Evolutionary conservation across 257 asterid species (phyloP), one percentile per base, ranked within the genome.

Genomic region (Coffea canephora): DNA sequence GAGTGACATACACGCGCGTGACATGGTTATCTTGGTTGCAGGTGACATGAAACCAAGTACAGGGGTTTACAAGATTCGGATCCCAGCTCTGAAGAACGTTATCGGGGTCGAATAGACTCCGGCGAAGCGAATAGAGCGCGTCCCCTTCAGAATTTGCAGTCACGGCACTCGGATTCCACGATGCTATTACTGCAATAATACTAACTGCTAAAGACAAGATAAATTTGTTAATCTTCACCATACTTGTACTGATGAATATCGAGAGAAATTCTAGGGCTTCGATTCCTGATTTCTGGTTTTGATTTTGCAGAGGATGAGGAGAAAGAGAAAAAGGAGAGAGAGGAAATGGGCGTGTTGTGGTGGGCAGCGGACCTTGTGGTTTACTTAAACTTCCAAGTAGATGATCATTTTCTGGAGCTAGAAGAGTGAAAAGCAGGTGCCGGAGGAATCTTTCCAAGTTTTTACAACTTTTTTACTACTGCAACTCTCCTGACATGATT

Each of bases 21-120:
- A 86, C 89, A 5, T 68, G 87, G 77, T 75, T 79, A 84, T 90
- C 87, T 76, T 89, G 48, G 87, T 90, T 73, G 84, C 97, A 84
- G 85, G 90, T 79, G 87, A 87, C 89, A 84, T 89, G 89, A 80
- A 87, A 92, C 97, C 97, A 93, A 76, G 97, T 93, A 78, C 98
- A 93, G 5, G 98, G 97, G 80, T 78, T 88, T 8, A 91, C 98
- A 5, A 93, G 95, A 79, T 90, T 93, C 86, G 90, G 92, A 91
- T 91, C 98, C 97, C 98, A 93, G 90, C 97, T 93, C 88, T 82
- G 86, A n/a, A 93, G 93, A 84, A 90, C 94, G 66, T 88, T 87
- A 64, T 85, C 90, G 64, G 98, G 98, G 84, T 93, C 98, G 48
- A 89, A 85, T 76, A 93, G 87, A 80, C 96, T 89, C 87, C 90